Evolutionary conservation across 2,329 filamentous ascomycete species (phyloP), one percentile per base, ranked within the genome.

Genomic region (Microsporum audouinii): DNA sequence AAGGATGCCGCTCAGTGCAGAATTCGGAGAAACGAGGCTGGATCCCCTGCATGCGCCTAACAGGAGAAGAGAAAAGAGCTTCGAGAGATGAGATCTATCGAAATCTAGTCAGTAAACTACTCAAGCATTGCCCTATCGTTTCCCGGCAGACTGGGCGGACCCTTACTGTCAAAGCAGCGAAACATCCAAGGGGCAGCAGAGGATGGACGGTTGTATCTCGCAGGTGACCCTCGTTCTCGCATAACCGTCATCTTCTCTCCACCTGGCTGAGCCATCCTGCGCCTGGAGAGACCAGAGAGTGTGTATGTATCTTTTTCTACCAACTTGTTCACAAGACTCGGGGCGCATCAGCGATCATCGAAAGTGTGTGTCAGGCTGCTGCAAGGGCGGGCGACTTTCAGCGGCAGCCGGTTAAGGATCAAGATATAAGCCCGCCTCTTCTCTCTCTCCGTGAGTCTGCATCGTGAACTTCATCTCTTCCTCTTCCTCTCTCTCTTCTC

Each of bases 331-430:
- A 55, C 51, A 55, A 55, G 51, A 55, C 51, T 55, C 31, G 6
- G 49, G 27, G 14, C 14, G 45, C 23, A 51, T 51, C 45, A 51
- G 6, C 45, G 23, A 31, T 27, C 27, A 29, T 51, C 23, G 45
- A 29, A 12, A 7, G 58, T 60, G 58, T 34, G 47, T 41, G 59
- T 61, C 61, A 63, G 62, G 56, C 56, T 56, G 57, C 59, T 63
- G 62, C 59, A 59, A 63, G 59, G 62, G 62, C 34, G 41, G 51
- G 57, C 58, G 38, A 39, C 38, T 39, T 23, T 23, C 17, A 23
- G 17, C 38, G 14, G 38, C 8, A 12, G 45, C 27, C 43, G 43
- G 43, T 27, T 23, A 23, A 10, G 8, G 1, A 12, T n/a, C 2
- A 51, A 12, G 14, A 14, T 51, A 31, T 31, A 29, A 14, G 45